Base-by-base conservation (phyloP, 306 rosid species). In the Cucumis hystrix region DNA sequence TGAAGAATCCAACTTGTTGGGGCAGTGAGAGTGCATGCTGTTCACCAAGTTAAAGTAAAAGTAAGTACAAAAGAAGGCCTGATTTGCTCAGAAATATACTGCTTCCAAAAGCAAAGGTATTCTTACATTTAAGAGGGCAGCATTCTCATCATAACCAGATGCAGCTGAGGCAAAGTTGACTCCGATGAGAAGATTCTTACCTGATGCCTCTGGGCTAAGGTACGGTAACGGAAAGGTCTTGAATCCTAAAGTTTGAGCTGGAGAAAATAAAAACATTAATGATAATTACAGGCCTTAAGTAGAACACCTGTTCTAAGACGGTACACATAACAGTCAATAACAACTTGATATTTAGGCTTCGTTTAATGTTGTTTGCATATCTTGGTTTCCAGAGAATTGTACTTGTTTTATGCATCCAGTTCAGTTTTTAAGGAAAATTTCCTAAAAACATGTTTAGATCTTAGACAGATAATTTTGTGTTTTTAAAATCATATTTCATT, bases 81-180 rank as follows among this genome's bases (percentile, higher is more conserved):
- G 10, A 25, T 45, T 25, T 71, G 7, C 56, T 47, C n/a, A 47
- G 45, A 16, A 9, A 9, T 18, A 33, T 30, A 30, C 10, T 39
- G 55, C 23, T 75, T 57, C 65, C 14, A 39, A 15, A 7, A 8
- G 45, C 35, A 63, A 72, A 10, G 76, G 49, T 55, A 79, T 64
- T 77, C 76, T 85, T 86, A 96, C 99, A 83, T 83, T 96, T 75
- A 85, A 69, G 58, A 0, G 12, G 57, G 98, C 96, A 79, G 99
- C 97, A 20, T 76, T 85, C 77, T 96, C 94, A 79, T 96, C 99
- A 63, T 91, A 96, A 79, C 99, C 98, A 8, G 99, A 91, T 30
- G 94, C 98, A 86, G 98, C 99, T 43, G 99, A 96, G 79, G 98
- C 99, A 80, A 96, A 96, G 85, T 96, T 96, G 58, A 89, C 92